Evolutionary conservation across 2,329 filamentous ascomycete genomes (phyloP).

Genomic region (Cytospora mali): DNA sequence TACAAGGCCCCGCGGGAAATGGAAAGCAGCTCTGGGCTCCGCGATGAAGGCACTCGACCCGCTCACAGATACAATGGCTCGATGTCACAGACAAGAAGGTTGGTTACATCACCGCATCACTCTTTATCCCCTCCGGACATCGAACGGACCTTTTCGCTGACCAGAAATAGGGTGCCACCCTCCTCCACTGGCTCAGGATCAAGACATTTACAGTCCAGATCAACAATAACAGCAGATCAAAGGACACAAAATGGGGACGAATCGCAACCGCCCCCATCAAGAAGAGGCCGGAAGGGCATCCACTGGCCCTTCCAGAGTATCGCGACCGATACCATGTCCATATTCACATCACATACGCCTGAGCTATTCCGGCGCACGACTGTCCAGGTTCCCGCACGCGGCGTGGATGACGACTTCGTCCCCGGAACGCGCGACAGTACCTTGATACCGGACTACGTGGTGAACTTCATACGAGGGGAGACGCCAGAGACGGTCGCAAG

Average conservation of each 20-base stretch:
- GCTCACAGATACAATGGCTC: conserved; percentile 15
- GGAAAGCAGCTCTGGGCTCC: conserved; percentile 19
- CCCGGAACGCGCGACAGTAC: conserved; percentile 39
- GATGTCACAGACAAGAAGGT: conserved; percentile 20
- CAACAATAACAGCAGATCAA: conserved; percentile 5
- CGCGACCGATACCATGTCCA: conserved; percentile 33
- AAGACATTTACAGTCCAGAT: conserved; percentile 10
- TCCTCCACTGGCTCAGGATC: conserved; percentile 7
- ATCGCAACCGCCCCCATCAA: conserved; percentile 21
- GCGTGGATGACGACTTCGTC: conserved; percentile 26
- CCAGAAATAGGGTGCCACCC: conserved; percentile 7
- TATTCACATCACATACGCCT: conserved; percentile 25
- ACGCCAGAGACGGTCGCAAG: conserved; percentile 55
- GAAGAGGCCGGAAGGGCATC: conserved; percentile 29
- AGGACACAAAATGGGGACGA: conserved; percentile 7
- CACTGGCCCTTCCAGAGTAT: conserved; percentile 43
- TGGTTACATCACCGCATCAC: not conserved
- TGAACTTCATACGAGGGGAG: conserved; percentile 58
- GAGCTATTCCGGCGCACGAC: conserved; percentile 21
- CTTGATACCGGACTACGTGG: conserved; percentile 58
- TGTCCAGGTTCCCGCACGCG: conserved; percentile 11
- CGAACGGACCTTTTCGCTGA: conserved; percentile 1
- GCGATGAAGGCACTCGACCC: conserved; percentile 19
- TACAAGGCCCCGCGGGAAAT: conserved; percentile 19
- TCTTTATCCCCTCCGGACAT: too few relatives aligned